Evolutionary conservation across 202 grass and related monocot species (phyloP).

Genomic region (Schoenoplectus tabernaemontani): DNA sequence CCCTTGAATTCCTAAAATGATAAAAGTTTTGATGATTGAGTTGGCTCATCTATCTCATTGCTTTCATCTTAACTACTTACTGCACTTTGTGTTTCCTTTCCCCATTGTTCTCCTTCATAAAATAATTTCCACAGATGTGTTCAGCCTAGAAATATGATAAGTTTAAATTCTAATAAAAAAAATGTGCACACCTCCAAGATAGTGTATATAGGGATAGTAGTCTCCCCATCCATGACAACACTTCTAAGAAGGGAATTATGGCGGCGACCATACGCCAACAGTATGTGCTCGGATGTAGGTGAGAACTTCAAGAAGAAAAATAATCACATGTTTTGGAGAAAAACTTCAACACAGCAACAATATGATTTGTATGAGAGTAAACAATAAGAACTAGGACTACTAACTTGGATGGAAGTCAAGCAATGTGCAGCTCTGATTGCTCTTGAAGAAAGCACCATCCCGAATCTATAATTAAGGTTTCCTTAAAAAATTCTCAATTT

Average conservation of each 20-base stretch:
- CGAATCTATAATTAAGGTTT: conserved; percentile 48
- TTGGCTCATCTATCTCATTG: neutral
- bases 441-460: conserved; percentile 70
- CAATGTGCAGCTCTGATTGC: conserved; percentile 97
- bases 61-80: conserved; percentile 2
- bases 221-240: conserved; percentile 81
- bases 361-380: neutral
- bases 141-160: neutral
- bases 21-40: neutral
- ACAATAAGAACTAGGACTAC: conserved; percentile 17
- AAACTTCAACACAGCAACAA: conserved; percentile 6
- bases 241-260: conserved; percentile 87
- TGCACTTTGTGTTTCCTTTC: neutral
- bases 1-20: neutral
- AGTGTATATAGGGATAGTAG: conserved; percentile 84
- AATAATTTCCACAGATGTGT: neutral
- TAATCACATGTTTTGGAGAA: conserved; percentile 16
- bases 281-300: conserved; percentile 88
- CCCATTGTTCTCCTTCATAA: neutral
- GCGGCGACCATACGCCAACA: conserved; percentile 93
- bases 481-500: conserved; percentile 5
- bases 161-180: neutral
- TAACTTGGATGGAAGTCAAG: conserved; percentile 99
- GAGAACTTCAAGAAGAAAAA: conserved; percentile 65
- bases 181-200: conserved; percentile 74